Conservation (phyloP, 129 eudicot genomes). For the Logfia minima region DNA sequence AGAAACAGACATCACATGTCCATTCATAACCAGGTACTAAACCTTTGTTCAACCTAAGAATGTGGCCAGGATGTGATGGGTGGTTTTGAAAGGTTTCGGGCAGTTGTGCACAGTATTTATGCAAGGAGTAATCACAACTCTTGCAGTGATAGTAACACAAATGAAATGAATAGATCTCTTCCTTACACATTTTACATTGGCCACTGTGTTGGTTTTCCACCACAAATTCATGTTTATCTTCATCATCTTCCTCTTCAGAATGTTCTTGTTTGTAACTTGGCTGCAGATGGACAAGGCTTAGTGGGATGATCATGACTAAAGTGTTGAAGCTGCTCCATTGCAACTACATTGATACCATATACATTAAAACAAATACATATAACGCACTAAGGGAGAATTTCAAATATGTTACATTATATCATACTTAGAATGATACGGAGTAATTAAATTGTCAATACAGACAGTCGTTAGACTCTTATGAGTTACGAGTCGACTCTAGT, state of each 20-base stretch:
- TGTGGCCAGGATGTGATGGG: not conserved
- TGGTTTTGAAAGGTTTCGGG: not conserved
- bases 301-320: not conserved
- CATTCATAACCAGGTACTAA: not conserved
- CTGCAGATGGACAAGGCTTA: not conserved
- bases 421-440: no score
- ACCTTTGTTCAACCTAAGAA: not conserved
- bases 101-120: not conserved
- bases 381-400: no score
- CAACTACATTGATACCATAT: no score
- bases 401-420: no score
- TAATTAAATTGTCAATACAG: no score
- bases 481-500: no score
- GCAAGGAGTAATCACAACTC: not conserved
- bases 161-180: conserved; percentile 19
- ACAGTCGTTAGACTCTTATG: no score
- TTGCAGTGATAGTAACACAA: not conserved
- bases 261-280: not conserved
- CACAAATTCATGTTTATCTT: not conserved
- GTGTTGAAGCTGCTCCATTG: not conserved
- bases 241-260: not conserved
- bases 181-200: conserved; percentile 14
- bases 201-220: not conserved
- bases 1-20: not conserved
- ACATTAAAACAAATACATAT: no score